phyloP scores from a whole-genome alignment of 2,329 filamentous ascomycete genomes.

The Celoporthe dispersa region DNA sequence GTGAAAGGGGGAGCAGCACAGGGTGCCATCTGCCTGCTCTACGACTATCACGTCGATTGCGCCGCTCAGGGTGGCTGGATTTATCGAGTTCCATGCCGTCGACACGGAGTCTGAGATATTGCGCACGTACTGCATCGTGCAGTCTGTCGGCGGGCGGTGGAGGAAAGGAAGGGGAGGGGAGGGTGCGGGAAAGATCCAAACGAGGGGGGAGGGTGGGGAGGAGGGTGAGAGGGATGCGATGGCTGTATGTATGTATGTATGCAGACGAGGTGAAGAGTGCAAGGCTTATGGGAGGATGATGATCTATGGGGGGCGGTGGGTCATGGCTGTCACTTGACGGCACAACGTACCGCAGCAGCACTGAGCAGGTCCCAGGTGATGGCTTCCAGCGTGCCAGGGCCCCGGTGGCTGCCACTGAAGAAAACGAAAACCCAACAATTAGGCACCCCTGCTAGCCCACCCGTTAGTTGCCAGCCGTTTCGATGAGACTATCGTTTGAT shows the following conservation, averaged over 20 bases:
- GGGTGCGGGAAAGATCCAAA: neutral
- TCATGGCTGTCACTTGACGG: constrained; percentile 8
- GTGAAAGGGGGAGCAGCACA: constrained; percentile 95
- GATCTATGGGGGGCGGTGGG: constrained; percentile 4
- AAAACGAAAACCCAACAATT: constrained; percentile 2
- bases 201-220: neutral
- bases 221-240: neutral
- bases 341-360: neutral
- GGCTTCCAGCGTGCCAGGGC: neutral
- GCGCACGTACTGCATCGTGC: constrained; percentile 91
- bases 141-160: neutral
- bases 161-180: neutral
- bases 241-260: neutral
- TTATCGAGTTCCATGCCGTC: constrained; percentile 99
- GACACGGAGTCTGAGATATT: constrained; percentile 95
- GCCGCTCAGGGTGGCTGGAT: constrained; percentile 93
- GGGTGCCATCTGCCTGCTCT: constrained; percentile 87
- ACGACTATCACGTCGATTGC: constrained; percentile 99
- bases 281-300: neutral
- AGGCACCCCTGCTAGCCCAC: constrained; percentile 7
- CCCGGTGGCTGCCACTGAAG: neutral
- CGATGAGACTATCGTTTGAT: neutral
- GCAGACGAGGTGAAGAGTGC: neutral
- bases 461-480: neutral
- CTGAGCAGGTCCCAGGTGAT: neutral